phyloP scores from a whole-genome alignment of 148 eudicot species.

The Gaultheria prostrata region DNA sequence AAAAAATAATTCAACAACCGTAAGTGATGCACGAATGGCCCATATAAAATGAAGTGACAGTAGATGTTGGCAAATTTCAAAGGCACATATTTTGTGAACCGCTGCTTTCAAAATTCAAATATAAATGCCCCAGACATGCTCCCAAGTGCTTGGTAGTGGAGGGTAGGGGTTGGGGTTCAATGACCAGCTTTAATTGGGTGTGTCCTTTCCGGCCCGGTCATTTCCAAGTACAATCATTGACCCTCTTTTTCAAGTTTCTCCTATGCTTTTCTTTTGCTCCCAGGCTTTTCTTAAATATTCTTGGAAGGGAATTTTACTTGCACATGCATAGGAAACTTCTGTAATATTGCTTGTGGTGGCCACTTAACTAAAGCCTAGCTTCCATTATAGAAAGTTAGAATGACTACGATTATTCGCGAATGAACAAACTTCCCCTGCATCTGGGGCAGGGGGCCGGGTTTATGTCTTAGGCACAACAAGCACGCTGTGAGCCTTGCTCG shows the following conservation, averaged over 20 bases:
- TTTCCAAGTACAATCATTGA: not conserved
- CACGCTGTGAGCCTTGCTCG: too few species aligned
- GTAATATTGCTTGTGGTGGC: too few species aligned
- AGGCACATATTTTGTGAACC: slow-evolving; percentile 22
- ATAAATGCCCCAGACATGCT: not conserved
- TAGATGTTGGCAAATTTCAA: slow-evolving; percentile 9
- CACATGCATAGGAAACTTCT: not conserved
- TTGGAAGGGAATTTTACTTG: not conserved
- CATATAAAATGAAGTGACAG: slow-evolving; percentile 17
- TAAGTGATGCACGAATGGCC: not conserved
- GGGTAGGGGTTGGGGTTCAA: not conserved
- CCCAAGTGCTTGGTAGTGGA: not conserved
- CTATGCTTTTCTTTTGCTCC: not conserved
- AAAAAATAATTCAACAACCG: not conserved
- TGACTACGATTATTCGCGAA: too few species aligned
- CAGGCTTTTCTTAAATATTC: not conserved
- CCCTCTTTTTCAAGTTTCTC: not conserved
- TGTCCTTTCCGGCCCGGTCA: not conserved
- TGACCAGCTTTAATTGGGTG: not conserved
- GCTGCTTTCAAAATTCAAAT: slow-evolving; percentile 15
- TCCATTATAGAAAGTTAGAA: too few species aligned
- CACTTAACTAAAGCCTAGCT: too few species aligned
- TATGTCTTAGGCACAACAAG: too few species aligned
- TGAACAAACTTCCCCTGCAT: too few species aligned
- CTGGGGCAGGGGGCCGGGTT: too few species aligned